Base-by-base conservation (phyloP, 257 asterid genomes). In the Leptodermis oblonga region DNA sequence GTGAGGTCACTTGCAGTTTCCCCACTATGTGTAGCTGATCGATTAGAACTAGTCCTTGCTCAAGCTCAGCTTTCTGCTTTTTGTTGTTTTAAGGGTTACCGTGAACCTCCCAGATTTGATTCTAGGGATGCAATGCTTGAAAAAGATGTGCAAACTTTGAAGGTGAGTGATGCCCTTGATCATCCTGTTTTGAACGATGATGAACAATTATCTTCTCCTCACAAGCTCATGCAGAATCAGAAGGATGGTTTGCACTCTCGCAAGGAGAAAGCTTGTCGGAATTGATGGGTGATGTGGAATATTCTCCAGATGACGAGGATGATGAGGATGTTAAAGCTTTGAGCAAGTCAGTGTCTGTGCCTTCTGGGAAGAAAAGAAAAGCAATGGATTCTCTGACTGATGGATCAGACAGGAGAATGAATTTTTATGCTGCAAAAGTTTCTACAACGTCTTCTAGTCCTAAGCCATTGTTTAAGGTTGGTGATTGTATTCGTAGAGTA, bases 401-500 rank as follows among this genome's bases (percentile, higher is more conserved):
- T 70, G 85, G 78, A 36, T 79, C 83, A 20, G 96, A 83, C 49
- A 79, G 74, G 65, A 79, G 86, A 76, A 77, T 61, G 53, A 83
- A 71, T 54, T 70, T 84, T 45, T 71, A 82, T 69, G 82, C 85
- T 69, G 89, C 92, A 13, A 92, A 88, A 83, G 81, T 79, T 52
- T 78, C 96, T 36, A 61, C 76, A 62, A 53, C 81, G 6, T 72
- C 77, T 12, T 65, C 80, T 59, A 69, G 83, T 70, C 92, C 91
- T 46, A 90, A 83, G 74, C 91, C 96, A 49, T 89, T 96, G 55
- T 94, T 94, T 48, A 92, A 87, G 76, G 86, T 94, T 18, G 99
- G 99, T 18, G 99, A 94, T 67, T 89, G 99, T 74, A 94, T 94
- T 25, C 92, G 90, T 43, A 83, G 97, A 80, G 92, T 85, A 51